phyloP scores from a whole-genome alignment of 169 alveolate genomes.

The Cryptosporidium muris region DNA sequence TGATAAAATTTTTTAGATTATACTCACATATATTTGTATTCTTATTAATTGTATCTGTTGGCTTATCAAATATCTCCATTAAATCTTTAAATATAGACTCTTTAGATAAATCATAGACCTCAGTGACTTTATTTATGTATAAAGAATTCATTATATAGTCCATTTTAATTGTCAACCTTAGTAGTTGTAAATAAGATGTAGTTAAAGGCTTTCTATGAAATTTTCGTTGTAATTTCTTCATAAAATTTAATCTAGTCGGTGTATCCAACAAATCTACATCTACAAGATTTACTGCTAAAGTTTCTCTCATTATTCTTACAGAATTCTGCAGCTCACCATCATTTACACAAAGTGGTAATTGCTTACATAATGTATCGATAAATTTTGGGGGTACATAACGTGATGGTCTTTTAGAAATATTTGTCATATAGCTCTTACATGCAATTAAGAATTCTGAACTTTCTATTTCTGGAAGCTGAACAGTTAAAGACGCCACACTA shows the following conservation, averaged over 20 bases:
- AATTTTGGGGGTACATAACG: constrained; percentile 5
- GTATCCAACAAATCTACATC: not conserved
- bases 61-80: constrained; percentile 10
- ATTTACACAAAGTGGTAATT: constrained; percentile 29
- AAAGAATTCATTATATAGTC: constrained; percentile 15
- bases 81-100: constrained; percentile 12
- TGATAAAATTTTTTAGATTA: constrained; percentile 3
- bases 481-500: constrained; percentile 37
- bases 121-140: not conserved
- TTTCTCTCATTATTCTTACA: constrained; percentile 17
- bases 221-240: constrained; percentile 5
- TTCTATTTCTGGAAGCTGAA: constrained; percentile 32
- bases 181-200: constrained; percentile 13
- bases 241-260: constrained; percentile 14
- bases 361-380: constrained; percentile 12
- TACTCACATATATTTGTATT: constrained; percentile 37
- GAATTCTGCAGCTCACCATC: constrained; percentile 17
- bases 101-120: constrained; percentile 9
- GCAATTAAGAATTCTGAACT: not conserved
- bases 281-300: constrained; percentile 3
- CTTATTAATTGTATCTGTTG: not conserved
- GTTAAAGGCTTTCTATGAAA: constrained; percentile 27
- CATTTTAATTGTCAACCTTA: constrained; percentile 3
- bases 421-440: constrained; percentile 18
- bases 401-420: not conserved